Evolutionary conservation across 208 protist genomes (phyloP).

Genomic region (Phytomonas francai): DNA sequence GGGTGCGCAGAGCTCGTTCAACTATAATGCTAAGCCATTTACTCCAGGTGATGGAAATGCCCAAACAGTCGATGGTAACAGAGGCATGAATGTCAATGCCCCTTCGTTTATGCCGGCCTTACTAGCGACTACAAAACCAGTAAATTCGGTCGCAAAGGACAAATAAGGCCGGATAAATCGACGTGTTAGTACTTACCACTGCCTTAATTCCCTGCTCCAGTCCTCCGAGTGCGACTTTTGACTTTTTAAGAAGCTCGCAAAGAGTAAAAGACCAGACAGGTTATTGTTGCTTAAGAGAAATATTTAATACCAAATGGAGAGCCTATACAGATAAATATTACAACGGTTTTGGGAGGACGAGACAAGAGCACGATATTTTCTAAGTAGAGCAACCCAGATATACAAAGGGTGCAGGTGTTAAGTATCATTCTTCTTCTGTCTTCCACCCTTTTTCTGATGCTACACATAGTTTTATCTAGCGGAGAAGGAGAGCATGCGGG

Average conservation of each 20-base stretch:
- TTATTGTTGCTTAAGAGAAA: slow-evolving; percentile 2
- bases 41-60: slow-evolving; percentile 8
- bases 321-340: too few species aligned
- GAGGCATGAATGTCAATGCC: background rate
- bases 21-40: slow-evolving; percentile 32
- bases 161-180: too few species aligned
- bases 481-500: background rate
- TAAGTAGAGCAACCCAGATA: background rate
- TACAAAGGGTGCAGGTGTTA: background rate
- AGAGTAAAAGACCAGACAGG: background rate
- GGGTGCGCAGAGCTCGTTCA: slow-evolving; percentile 20
- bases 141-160: background rate
- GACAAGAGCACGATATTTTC: too few species aligned
- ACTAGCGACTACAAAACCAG: slow-evolving; percentile 4
- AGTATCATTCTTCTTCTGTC: slow-evolving; percentile 8
- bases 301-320: too few species aligned
- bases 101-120: slow-evolving; percentile 13
- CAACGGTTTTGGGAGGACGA: too few species aligned
- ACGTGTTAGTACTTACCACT: background rate
- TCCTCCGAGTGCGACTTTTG: too few species aligned
- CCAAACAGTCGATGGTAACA: background rate
- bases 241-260: background rate
- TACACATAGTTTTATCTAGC: background rate
- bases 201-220: too few species aligned
- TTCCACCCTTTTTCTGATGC: slow-evolving; percentile 4